Base-by-base conservation (phyloP, 2,329 filamentous ascomycete genomes). In the Coniochaeta sp. region DNA sequence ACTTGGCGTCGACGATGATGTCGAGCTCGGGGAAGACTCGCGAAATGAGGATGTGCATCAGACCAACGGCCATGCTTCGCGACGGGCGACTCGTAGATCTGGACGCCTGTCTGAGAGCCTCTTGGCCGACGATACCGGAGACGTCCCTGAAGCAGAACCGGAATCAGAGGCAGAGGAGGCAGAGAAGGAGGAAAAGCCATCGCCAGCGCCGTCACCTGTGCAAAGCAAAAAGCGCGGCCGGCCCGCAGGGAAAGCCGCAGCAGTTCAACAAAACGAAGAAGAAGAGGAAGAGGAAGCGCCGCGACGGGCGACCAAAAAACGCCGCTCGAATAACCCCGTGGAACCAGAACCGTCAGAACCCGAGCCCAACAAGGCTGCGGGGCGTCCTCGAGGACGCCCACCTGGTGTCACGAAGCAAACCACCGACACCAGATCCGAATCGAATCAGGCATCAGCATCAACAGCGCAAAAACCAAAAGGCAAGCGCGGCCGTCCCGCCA, bases 11-110 rank as follows among this genome's bases (percentile, higher is more conserved):
- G 57, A 65, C 2, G 60, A 63, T 16, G 44, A 58, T 8, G 59
- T 44, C n/a, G 67, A 63, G 14, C 59, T 71, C 58, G 74, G 72
- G 26, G 62, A 68, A 28, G 54, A 56, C 4, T 56, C 54, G 2
- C 28, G 54, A 8, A 24, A 34, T n/a, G 54, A 38, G 2, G 54
- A 36, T n/a, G 16, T 28, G 16, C 34, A 28, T 56, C 31, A 26
- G 3, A 22, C 31, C n/a, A 22, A 36, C 31, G n/a, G 12, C 17
- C 54, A 38, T 22, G 47, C 47, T 31, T 2, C 47, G 47, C 22
- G 26, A 31, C 22, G 47, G 24, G 16, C 47, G 12, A 31, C 47
- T 28, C 47, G 47, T n/a, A 52, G 26, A 14, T 52, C 47, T 6
- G 22, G 22, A 28, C 47, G 47, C 1, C 11, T 52, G 26, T 52